phyloP scores from a whole-genome alignment of 2,329 filamentous ascomycete genomes.

The Cryphonectria naterciae region DNA sequence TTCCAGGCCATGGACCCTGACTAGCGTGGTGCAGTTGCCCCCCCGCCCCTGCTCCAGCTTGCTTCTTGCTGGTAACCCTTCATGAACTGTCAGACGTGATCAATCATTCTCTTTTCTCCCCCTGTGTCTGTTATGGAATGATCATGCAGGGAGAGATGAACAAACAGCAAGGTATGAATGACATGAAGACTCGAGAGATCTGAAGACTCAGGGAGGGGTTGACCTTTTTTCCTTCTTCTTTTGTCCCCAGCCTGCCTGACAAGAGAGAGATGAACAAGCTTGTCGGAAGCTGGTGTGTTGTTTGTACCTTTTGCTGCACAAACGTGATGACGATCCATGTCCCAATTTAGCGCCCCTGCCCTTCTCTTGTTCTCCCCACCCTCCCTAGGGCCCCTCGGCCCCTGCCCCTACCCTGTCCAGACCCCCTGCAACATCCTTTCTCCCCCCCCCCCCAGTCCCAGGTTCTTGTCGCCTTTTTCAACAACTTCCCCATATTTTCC shows the following conservation, averaged over 20 bases:
- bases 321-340: constrained; percentile 13
- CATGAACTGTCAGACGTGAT: background rate
- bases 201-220: too few relatives aligned
- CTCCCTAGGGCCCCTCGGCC: background rate
- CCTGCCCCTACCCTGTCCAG: constrained; percentile 1
- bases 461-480: constrained; percentile 20
- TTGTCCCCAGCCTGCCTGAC: too few relatives aligned
- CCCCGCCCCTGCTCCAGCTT: constrained; percentile 11
- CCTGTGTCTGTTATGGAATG: background rate
- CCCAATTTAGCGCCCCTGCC: constrained; percentile 14
- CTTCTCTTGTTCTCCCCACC: background rate
- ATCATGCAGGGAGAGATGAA: too few relatives aligned
- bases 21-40: background rate
- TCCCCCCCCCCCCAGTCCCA: constrained; percentile 15
- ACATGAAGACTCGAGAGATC: too few relatives aligned
- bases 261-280: constrained; percentile 2
- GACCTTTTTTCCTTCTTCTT: too few relatives aligned
- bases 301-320: constrained; percentile 10
- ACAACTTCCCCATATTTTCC: constrained; percentile 27
- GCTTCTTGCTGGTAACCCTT: background rate
- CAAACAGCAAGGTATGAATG: too few relatives aligned
- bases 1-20: constrained; percentile 13
- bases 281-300: constrained; percentile 8
- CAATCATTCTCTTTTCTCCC: background rate
- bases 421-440: constrained; percentile 23